Base-by-base conservation (phyloP, 2,329 filamentous ascomycete species). In the Apiospora saccharicola region DNA sequence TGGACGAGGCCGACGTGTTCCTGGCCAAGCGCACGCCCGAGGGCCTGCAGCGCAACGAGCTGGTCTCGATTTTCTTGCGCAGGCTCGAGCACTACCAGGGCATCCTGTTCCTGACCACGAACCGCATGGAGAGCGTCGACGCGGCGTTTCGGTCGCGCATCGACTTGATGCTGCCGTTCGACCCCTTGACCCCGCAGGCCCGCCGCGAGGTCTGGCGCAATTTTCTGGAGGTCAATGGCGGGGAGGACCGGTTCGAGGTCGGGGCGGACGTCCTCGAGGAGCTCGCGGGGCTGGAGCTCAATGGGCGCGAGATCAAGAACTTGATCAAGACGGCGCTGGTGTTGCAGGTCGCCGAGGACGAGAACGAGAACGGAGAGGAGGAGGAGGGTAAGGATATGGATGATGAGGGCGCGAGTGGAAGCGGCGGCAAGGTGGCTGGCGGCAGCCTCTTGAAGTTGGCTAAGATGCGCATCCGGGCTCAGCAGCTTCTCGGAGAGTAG, bases 101-200 rank as follows among this genome's bases (percentile, higher is more conserved):
- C 0, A 79, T 83, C 47, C 73, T 83, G 3, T 81, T 80, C 71
- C 77, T 85, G 7, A 85, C 83, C 0, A 85, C 83, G 46, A 74
- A 80, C 68, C 71, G 79, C 69, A 49, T 78, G 73, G 73, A 79
- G 70, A 67, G 76, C 72, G 68, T 80, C 74, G 75, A 80, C 71
- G 71, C 79, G 67, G 67, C 74, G 67, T 16, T 79, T 73, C 71
- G 77, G 44, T 74, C 79, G 64, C 72, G 79, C 75, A 71, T 76
- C 70, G 74, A 83, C 71, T 72, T 81, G 13, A 79, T 72, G 34
- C 72, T 82, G 0, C 53, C 30, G 16, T 61, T 61, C 53, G 30
- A 37, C 30, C 30, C 53, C 5, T 16, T 61, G 30, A 37, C 30
- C 53, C 16, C 3, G 30, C 8, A 22, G 30, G 19, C 34, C 19